Conservation (phyloP, 805 yeast species). For the Kodamaea fukazawae region DNA sequence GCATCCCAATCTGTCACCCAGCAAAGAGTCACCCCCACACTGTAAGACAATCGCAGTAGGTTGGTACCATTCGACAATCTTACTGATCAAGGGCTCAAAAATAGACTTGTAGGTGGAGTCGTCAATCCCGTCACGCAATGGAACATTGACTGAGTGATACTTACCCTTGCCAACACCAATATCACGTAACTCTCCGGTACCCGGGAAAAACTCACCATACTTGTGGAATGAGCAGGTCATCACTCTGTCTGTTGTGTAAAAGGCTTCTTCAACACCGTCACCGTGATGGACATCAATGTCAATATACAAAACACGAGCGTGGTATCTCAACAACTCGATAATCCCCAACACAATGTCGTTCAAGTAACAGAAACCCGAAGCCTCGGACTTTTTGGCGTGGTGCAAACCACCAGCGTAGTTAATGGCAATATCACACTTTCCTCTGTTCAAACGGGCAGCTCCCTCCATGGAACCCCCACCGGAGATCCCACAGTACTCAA, state of each 20-base stretch:
- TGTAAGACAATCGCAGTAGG: conserved; percentile 97
- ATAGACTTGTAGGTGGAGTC: conserved; percentile 82
- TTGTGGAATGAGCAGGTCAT: conserved; percentile 91
- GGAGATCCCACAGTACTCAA: conserved; percentile 71
- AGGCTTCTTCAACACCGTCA: conserved; percentile 94
- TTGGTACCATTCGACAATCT: conserved; percentile 80
- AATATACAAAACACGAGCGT: conserved; percentile 81
- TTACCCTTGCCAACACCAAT: conserved; percentile 83
- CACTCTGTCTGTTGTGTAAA: conserved; percentile 86
- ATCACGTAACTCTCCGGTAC: conserved; percentile 85
- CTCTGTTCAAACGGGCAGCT: conserved; percentile 74
- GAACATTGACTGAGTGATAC: conserved; percentile 81
- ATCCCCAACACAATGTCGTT: conserved; percentile 88
- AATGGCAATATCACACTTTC: conserved; percentile 87
- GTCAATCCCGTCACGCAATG: conserved; percentile 89
- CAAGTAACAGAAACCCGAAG: conserved; percentile 87
- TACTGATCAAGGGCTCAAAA: conserved; percentile 82
- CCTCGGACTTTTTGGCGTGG: conserved; percentile 88
- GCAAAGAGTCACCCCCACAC: conserved; percentile 96
- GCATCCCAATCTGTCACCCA: conserved; percentile 94
- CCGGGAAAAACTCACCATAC: conserved; percentile 91
- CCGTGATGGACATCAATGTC: conserved; percentile 94
- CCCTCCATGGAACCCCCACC: conserved; percentile 94
- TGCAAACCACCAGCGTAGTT: conserved; percentile 94
- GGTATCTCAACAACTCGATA: conserved; percentile 71